Evolutionary conservation across 148 eudicot species (phyloP).

Genomic region (Cornus florida): DNA sequence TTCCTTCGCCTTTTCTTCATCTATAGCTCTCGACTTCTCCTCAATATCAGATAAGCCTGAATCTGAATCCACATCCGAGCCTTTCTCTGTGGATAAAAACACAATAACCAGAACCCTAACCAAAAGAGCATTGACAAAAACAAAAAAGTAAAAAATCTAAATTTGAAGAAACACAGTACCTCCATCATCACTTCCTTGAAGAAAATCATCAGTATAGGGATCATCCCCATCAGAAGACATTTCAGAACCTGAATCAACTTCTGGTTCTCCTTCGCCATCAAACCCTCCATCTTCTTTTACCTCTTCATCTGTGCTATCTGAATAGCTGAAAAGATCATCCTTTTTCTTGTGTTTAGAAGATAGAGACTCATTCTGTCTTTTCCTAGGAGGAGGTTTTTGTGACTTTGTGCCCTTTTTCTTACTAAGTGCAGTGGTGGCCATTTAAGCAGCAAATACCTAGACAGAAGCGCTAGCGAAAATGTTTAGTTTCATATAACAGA

Average conservation of each 20-base stretch:
- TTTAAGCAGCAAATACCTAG: conserved; percentile 6
- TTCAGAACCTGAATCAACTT: conserved; percentile 33
- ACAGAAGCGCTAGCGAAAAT: background rate
- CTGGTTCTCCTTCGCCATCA: conserved; percentile 25
- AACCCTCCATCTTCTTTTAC: conserved; percentile 15
- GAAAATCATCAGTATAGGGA: conserved; percentile 53
- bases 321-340: conserved; percentile 35
- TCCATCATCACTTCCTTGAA: conserved; percentile 55
- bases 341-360: conserved; percentile 21
- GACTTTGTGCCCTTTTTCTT: conserved; percentile 36
- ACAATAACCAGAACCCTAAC: background rate
- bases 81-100: conserved; percentile 17
- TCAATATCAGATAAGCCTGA: conserved; percentile 54
- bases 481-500: too few species aligned
- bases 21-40: conserved; percentile 42
- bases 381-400: conserved; percentile 31
- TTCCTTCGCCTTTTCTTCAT: conserved; percentile 38
- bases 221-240: conserved; percentile 61
- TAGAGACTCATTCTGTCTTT: conserved; percentile 31
- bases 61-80: conserved; percentile 39
- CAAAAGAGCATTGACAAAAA: background rate
- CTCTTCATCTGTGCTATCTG: conserved; percentile 33
- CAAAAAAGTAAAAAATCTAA: background rate
- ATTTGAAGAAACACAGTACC: conserved; percentile 17
- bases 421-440: conserved; percentile 29